Conservation (phyloP, 306 rosid genomes). For the Begonia masoniana region DNA sequence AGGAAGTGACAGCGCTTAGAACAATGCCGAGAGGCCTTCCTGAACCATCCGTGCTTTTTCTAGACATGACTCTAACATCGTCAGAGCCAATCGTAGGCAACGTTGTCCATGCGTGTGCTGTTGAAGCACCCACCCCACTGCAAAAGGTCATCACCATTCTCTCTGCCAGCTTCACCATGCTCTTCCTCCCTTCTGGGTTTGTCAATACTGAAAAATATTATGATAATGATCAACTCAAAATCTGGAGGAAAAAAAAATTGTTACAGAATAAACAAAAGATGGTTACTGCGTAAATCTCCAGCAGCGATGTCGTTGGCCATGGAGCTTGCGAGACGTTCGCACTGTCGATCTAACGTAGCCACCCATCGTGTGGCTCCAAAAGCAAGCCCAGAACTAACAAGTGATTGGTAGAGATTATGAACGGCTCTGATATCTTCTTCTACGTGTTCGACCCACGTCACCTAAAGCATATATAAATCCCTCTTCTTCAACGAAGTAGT, state of each 20-base stretch:
- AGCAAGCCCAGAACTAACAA: constrained; percentile 73
- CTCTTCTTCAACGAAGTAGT: background rate
- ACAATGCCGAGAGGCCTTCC: constrained; percentile 95
- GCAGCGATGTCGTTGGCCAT: constrained; percentile 81
- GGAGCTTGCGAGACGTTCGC: constrained; percentile 88
- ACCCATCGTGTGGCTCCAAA: constrained; percentile 98
- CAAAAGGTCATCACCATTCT: constrained; percentile 96
- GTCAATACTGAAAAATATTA: constrained; percentile 41
- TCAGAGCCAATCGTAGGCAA: constrained; percentile 82
- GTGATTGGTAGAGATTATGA: constrained; percentile 72
- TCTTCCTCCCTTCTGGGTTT: constrained; percentile 89
- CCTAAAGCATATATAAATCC: constrained; percentile 20
- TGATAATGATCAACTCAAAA: no score
- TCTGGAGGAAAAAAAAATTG: no score
- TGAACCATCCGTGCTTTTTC: constrained; percentile 88
- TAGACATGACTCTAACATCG: constrained; percentile 89
- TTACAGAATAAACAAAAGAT: no score
- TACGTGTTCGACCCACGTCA: constrained; percentile 88
- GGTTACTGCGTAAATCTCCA: constrained; percentile 69
- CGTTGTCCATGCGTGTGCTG: constrained; percentile 96
- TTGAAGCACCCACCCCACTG: constrained; percentile 91
- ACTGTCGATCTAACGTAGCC: constrained; percentile 78
- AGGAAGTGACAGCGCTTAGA: constrained; percentile 88
- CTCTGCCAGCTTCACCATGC: constrained; percentile 94
- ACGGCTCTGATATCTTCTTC: constrained; percentile 91